Evolutionary conservation across 1,284 basidiomycete genomes (phyloP).

Genomic region (Boletellus deceptivus): DNA sequence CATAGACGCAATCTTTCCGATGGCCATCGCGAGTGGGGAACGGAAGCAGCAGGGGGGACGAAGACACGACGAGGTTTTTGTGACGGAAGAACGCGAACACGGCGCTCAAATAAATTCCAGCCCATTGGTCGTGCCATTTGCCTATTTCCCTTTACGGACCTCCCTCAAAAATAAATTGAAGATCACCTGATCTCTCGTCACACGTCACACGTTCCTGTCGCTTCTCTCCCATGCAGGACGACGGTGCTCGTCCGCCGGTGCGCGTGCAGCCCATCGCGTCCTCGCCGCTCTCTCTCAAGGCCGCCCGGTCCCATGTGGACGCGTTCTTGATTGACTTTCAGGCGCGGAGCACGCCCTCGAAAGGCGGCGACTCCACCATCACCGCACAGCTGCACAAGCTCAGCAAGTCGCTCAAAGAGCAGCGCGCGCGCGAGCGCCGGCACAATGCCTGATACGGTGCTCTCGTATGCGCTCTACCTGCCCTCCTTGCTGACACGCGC

Average conservation of each 20-base stretch:
- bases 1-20: constrained; percentile 38
- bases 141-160: neutral
- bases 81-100: neutral
- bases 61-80: neutral
- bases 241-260: constrained; percentile 45
- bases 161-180: neutral
- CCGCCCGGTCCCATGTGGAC: constrained; percentile 40
- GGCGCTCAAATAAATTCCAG: neutral
- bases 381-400: constrained; percentile 57
- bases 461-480: neutral
- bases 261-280: constrained; percentile 41
- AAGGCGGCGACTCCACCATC: constrained; percentile 47
- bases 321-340: constrained; percentile 48
- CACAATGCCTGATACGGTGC: constrained; percentile 6
- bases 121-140: constrained; percentile 15
- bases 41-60: neutral
- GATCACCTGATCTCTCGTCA: constrained; percentile 13
- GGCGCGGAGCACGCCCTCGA: constrained; percentile 41
- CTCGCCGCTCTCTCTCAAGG: constrained; percentile 38
- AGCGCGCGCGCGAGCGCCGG: constrained; percentile 26
- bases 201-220: neutral
- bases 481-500: constrained; percentile 4
- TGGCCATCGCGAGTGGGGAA: constrained; percentile 10
- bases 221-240: constrained; percentile 41
- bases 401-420: constrained; percentile 45